These are phyloP conservation scores for Emericellopsis cladophorae DNA, from an alignment of 2,329 filamentous ascomycete species.

Conservation along the genomic window DNA sequence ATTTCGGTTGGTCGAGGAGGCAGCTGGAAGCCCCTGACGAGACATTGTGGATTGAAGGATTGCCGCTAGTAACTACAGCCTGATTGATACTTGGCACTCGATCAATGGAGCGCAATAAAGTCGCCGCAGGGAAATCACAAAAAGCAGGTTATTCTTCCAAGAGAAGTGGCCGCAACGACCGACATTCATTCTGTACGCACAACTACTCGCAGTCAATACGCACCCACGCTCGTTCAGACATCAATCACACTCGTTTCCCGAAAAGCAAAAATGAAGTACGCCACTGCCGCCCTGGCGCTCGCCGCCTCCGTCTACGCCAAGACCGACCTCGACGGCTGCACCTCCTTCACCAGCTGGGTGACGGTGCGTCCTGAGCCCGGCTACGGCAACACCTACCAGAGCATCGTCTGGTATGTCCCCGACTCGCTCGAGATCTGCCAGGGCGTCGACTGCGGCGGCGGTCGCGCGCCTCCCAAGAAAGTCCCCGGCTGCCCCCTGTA, in stretches of 20 bases:
- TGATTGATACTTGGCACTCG: too few species aligned
- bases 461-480: conserved; percentile 35
- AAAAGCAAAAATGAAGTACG: background rate
- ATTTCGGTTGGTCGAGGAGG: too few species aligned
- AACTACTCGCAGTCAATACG: too few species aligned
- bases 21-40: too few species aligned
- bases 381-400: conserved; percentile 2
- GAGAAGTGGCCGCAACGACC: background rate
- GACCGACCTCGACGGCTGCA: conserved; percentile 34
- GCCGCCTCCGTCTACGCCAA: conserved; percentile 22
- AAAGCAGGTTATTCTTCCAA: too few species aligned
- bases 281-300: conserved; percentile 10
- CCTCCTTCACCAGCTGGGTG: conserved; percentile 5
- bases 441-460: conserved; percentile 40
- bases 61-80: background rate
- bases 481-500: conserved; percentile 35
- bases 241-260: background rate
- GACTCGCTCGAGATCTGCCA: conserved; percentile 38
- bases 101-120: too few species aligned
- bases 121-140: too few species aligned
- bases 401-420: conserved; percentile 26
- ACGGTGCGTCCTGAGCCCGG: conserved; percentile 1
- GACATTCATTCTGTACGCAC: background rate
- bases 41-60: background rate
- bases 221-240: too few species aligned